phyloP scores from a whole-genome alignment of 176 grass and related monocot genomes.

The Aegilops speltoides region DNA sequence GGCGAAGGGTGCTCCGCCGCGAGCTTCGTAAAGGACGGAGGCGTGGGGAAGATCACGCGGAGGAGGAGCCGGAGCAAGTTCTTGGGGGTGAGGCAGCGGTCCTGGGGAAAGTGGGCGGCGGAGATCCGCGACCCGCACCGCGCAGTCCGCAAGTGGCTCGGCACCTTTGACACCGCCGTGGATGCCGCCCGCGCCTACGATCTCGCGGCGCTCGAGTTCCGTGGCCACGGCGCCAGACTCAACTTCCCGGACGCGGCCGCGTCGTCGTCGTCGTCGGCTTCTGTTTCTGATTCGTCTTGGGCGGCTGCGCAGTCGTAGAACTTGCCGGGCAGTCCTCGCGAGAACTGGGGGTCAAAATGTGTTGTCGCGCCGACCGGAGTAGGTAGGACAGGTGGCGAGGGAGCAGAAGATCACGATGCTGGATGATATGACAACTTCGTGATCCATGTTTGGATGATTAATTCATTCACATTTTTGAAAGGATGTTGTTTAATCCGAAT shows the following conservation, averaged over 20 bases:
- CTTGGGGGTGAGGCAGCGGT: conserved; percentile 34
- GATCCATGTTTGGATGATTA: too few relatives aligned
- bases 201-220: conserved; percentile 65
- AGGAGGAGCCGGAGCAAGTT: conserved; percentile 39
- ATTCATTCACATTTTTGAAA: too few relatives aligned
- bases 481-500: too few relatives aligned
- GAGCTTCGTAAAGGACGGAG: neutral
- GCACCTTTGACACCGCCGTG: conserved; percentile 82
- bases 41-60: conserved; percentile 38
- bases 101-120: conserved; percentile 90
- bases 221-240: conserved; percentile 57
- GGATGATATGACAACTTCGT: conserved; percentile 40
- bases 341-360: conserved; percentile 21
- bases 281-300: neutral
- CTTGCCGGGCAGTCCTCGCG: neutral
- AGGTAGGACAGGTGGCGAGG: neutral
- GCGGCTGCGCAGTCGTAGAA: neutral
- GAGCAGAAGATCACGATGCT: conserved; percentile 47
- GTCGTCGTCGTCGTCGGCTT: neutral
- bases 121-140: conserved; percentile 80
- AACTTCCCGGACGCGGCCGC: conserved; percentile 45
- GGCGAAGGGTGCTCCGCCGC: neutral
- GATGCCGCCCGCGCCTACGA: conserved; percentile 80
- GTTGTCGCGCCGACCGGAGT: neutral
- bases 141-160: conserved; percentile 88